These are phyloP conservation scores for Letharia lupina DNA, from an alignment of 495 filamentous ascomycete genomes.

Conservation along the genomic window DNA sequence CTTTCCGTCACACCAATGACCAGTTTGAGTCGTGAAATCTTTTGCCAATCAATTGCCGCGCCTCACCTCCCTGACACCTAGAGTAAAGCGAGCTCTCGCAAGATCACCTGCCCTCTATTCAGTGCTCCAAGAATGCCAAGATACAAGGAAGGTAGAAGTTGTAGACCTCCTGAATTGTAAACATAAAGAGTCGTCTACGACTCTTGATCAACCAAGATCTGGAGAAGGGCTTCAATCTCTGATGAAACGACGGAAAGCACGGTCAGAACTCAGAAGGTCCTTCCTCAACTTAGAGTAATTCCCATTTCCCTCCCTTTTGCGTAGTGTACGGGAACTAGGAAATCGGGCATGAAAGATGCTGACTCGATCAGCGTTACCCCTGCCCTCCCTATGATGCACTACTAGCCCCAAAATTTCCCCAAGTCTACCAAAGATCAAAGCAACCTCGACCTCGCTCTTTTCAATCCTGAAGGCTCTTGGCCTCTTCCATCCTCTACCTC, in stretches of 20 bases:
- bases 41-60: neutral
- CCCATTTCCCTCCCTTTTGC: neutral
- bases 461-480: neutral
- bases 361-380: conserved; percentile 8
- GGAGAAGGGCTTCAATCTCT: neutral
- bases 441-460: neutral
- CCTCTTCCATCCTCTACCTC: neutral
- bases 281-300: neutral
- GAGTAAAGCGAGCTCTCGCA: neutral
- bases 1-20: conserved; percentile 4
- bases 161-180: neutral
- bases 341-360: neutral
- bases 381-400: neutral
- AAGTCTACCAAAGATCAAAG: neutral
- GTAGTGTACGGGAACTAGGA: conserved; percentile 8
- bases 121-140: neutral
- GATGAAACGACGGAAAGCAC: neutral
- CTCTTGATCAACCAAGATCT: neutral
- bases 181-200: neutral
- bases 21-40: neutral
- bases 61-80: neutral
- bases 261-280: neutral
- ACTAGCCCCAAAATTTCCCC: neutral
- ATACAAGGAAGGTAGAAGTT: neutral
- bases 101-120: neutral